phyloP scores from a whole-genome alignment of 192 early-diverging fungal genomes.

The Coemansia pectinata region DNA sequence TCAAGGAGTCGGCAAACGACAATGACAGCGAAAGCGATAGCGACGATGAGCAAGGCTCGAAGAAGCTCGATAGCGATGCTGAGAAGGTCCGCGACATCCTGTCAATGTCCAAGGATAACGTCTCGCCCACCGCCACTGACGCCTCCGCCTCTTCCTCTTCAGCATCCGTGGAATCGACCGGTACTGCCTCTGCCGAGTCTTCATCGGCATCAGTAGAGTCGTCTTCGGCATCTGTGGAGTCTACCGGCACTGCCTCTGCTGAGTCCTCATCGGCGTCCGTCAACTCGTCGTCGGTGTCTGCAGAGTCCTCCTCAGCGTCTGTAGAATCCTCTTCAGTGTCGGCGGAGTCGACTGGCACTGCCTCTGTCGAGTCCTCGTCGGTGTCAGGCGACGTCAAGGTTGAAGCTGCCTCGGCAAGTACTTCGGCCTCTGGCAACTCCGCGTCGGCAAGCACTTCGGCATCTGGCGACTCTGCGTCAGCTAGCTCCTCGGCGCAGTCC shows the following conservation, averaged over 20 bases:
- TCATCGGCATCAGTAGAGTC: slow-evolving; percentile 7
- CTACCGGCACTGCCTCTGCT: slow-evolving; percentile 4
- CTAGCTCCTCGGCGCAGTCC: slow-evolving; percentile 11
- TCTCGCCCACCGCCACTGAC: not conserved
- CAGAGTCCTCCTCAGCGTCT: slow-evolving; percentile 8
- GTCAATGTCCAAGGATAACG: slow-evolving; percentile 11
- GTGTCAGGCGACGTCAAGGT: slow-evolving; percentile 13
- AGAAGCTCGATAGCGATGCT: slow-evolving; percentile 12
- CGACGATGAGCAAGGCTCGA: slow-evolving; percentile 13
- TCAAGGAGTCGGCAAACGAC: slow-evolving; percentile 18
- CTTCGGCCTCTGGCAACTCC: not conserved
- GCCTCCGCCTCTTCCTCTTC: not conserved
- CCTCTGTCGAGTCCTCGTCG: slow-evolving; percentile 8
- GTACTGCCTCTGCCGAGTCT: slow-evolving; percentile 5
- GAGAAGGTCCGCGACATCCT: not conserved
- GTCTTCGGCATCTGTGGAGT: slow-evolving; percentile 1
- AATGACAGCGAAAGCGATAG: slow-evolving; percentile 23
- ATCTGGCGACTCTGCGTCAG: not conserved
- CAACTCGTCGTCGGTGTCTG: slow-evolving; percentile 2
- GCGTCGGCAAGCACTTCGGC: not conserved
- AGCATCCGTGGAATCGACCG: slow-evolving; percentile 8
- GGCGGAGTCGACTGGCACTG: not conserved
- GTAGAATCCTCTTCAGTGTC: slow-evolving; percentile 11
- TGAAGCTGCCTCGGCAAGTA: not conserved
- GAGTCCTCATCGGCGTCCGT: slow-evolving; percentile 1